Evolutionary conservation across 306 rosid species (phyloP), one percentile per base, ranked within the genome.

Genomic region (Vigna unguiculata): DNA sequence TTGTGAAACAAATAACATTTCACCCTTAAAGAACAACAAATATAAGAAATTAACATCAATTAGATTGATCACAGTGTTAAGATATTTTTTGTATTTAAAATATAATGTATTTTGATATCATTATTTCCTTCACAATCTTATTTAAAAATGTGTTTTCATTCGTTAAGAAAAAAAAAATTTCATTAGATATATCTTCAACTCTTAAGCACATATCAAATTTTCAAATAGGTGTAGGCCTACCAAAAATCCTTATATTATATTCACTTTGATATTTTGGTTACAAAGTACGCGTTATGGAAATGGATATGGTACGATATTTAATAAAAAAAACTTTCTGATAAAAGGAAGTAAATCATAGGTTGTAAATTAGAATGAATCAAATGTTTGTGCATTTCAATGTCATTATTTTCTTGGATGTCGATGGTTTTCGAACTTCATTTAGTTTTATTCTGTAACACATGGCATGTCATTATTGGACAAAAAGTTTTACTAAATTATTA

Each of bases 391-490:
- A 54, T 72, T 16, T 47, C 1, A 28, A 8, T 10, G 16, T 54
- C 11, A 58, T 59, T 40, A 5, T n/a, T 69, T 16, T 34, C 12
- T 47, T 22, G 38, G 64, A 58, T 58, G 19, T 58, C 5, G 15
- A 59, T 22, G 20, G 36, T 47, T 28, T 74, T 20, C 6, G 13
- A 60, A 65, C 16, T 70, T 70, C 40, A 22, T 79, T 38, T 41
- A 8, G 11, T 43, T 72, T 52, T 19, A 45, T 65, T 79, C 19
- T 25, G 60, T 6, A 46, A 46, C 48, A 60, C 59, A 45, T 60
- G 60, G 48, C 34, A 28, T n/a, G 38, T 28, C 14, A 74, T 74
- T 28, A 74, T 74, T 28, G 36, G 21, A 61, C 60, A 74, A 47
- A 74, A 74, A 45, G 69, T 7, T 74, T 10, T 30, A 19, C 34